phyloP scores from a whole-genome alignment of 805 yeast species.

The Ogataea methylovora region DNA sequence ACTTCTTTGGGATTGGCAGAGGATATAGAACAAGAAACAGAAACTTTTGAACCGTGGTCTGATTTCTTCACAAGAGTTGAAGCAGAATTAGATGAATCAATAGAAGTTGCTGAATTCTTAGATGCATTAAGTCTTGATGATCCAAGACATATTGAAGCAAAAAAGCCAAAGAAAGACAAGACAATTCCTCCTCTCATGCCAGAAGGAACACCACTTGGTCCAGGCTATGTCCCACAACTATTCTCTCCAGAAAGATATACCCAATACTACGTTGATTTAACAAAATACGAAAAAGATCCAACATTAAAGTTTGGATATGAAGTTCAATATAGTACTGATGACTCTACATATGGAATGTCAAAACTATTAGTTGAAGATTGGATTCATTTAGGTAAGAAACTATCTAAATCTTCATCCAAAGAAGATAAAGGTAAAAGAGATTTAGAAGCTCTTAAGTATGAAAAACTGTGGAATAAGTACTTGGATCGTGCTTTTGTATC shows the following conservation, averaged over 20 bases:
- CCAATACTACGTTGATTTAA: slow-evolving; percentile 67
- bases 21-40: slow-evolving; percentile 1
- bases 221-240: slow-evolving; percentile 64
- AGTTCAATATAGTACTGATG: slow-evolving; percentile 65
- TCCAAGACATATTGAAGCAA: slow-evolving; percentile 5
- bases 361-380: slow-evolving; percentile 55
- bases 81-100: slow-evolving; percentile 22
- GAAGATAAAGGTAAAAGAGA: slow-evolving; percentile 7
- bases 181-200: slow-evolving; percentile 62
- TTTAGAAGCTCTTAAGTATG: slow-evolving; percentile 6
- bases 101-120: slow-evolving; percentile 16
- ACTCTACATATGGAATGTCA: slow-evolving; percentile 45
- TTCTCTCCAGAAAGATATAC: slow-evolving; percentile 68
- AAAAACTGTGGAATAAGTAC: slow-evolving; percentile 49
- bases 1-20: slow-evolving; percentile 27
- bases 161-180: slow-evolving; percentile 34
- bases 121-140: slow-evolving; percentile 4
- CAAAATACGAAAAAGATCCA: slow-evolving; percentile 13
- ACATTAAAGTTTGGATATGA: slow-evolving; percentile 45
- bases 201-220: slow-evolving; percentile 48
- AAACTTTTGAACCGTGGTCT: slow-evolving; percentile 55
- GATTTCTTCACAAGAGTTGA: slow-evolving; percentile 46
- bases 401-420: slow-evolving; percentile 35
- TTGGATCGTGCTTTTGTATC: slow-evolving; percentile 54
- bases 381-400: slow-evolving; percentile 45